Conservation (phyloP, 768 basidiomycete species). For the Lactifluus subvellereus region DNA sequence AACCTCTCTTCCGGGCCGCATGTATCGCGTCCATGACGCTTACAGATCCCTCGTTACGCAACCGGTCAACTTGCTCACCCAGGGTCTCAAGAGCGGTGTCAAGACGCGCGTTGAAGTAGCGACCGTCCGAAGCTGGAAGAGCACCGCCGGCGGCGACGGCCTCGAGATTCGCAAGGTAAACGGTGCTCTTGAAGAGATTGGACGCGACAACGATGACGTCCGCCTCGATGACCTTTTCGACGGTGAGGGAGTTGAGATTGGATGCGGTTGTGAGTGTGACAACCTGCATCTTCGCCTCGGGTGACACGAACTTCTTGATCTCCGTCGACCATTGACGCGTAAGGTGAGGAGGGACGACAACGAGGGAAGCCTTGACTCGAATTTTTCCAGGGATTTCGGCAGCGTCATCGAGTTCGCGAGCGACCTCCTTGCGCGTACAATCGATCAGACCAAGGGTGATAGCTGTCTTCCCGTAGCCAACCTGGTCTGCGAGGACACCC, state of each 20-base stretch:
- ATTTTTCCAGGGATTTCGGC: constrained; percentile 56
- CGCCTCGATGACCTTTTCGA: constrained; percentile 70
- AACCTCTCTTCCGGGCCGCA: constrained; percentile 55
- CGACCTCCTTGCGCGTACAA: constrained; percentile 51
- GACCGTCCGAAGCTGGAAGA: constrained; percentile 66
- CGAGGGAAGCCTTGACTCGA: constrained; percentile 71
- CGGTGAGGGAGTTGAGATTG: constrained; percentile 64
- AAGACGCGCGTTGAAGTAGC: constrained; percentile 85
- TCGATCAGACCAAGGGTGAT: constrained; percentile 89
- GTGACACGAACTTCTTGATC: constrained; percentile 67
- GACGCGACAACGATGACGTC: constrained; percentile 86
- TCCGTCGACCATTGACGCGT: constrained; percentile 88
- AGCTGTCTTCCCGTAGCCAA: constrained; percentile 96
- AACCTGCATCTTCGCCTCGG: constrained; percentile 49
- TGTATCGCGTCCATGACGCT: constrained; percentile 62
- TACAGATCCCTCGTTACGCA: constrained; percentile 58
- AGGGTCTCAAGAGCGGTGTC: constrained; percentile 55
- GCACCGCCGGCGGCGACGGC: constrained; percentile 60
- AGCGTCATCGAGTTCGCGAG: constrained; percentile 51
- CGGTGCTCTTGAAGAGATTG: constrained; percentile 73
- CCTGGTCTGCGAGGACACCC: constrained; percentile 92
- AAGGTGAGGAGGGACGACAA: constrained; percentile 86
- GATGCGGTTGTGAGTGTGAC: constrained; percentile 61
- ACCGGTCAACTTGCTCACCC: constrained; percentile 57
- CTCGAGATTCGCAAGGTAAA: constrained; percentile 73